Evolutionary conservation across 805 yeast species (phyloP).

Genomic region (Candida nanaspora): DNA sequence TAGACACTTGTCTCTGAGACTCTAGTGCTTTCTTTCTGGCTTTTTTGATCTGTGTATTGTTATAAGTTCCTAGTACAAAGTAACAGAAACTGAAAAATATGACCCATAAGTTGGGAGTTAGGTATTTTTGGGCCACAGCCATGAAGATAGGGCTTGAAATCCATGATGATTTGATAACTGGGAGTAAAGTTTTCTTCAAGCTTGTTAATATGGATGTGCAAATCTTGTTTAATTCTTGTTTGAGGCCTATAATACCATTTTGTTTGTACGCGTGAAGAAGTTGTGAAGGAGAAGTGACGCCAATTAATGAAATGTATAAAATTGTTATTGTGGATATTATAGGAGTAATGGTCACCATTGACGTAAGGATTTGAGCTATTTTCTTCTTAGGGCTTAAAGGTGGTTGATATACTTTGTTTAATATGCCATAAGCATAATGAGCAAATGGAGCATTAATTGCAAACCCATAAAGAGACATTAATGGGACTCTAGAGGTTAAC

Average conservation of each 20-base stretch:
- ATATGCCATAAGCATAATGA: slow-evolving; percentile 42
- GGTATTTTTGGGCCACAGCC: slow-evolving; percentile 47
- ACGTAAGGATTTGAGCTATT: slow-evolving; percentile 41
- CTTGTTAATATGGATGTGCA: slow-evolving; percentile 20
- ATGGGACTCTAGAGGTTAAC: slow-evolving; percentile 36
- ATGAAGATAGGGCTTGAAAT: slow-evolving; percentile 46
- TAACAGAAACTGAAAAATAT: slow-evolving; percentile 53
- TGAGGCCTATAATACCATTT: slow-evolving; percentile 8
- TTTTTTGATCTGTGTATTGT: slow-evolving; percentile 33
- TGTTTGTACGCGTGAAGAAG: slow-evolving; percentile 3
- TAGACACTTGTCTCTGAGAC: background rate
- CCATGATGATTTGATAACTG: slow-evolving; percentile 46
- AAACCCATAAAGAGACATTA: slow-evolving; percentile 52
- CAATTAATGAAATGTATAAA: slow-evolving; percentile 45
- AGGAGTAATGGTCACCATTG: slow-evolving; percentile 53
- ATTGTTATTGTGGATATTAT: slow-evolving; percentile 40
- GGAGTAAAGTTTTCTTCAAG: slow-evolving; percentile 34
- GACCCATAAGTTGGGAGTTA: slow-evolving; percentile 57
- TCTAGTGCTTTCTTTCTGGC: background rate
- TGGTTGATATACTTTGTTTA: slow-evolving; percentile 37
- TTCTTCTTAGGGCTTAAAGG: slow-evolving; percentile 34
- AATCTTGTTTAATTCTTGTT: slow-evolving; percentile 7
- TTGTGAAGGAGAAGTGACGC: slow-evolving; percentile 16
- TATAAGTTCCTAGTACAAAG: slow-evolving; percentile 54
- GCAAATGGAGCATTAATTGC: slow-evolving; percentile 49